phyloP scores from a whole-genome alignment of 129 eudicot species.

The Artemisia annua region DNA sequence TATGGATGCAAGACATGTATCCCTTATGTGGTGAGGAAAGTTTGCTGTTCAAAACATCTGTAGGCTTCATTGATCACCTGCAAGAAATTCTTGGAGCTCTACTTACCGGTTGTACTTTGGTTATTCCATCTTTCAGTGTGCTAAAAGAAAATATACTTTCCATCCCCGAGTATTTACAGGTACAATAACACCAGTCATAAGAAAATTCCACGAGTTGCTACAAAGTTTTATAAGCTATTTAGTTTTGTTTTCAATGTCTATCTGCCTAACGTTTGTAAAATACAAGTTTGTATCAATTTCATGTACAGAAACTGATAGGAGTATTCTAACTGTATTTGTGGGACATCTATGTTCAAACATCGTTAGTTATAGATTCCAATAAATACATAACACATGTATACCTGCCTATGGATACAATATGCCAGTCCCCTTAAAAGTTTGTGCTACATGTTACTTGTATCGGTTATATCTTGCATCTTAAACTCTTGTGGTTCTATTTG shows the following conservation, averaged over 20 bases:
- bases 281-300: conserved; percentile 6
- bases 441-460: not conserved
- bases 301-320: not conserved
- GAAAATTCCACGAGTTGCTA: not conserved
- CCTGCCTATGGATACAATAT: not conserved
- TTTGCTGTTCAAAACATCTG: conserved; percentile 78
- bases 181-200: conserved; percentile 27
- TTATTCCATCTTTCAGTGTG: conserved; percentile 72
- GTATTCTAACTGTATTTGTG: not conserved
- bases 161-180: conserved; percentile 68
- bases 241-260: conserved; percentile 6
- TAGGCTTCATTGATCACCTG: conserved; percentile 90
- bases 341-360: not conserved
- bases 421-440: conserved; percentile 17
- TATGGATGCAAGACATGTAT: conserved; percentile 89
- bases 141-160: conserved; percentile 61
- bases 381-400: not conserved
- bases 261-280: not conserved
- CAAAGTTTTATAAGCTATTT: conserved; percentile 11
- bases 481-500: not conserved
- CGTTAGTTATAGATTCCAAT: not conserved
- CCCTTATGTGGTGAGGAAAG: conserved; percentile 66
- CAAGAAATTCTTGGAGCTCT: conserved; percentile 84
- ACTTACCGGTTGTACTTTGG: conserved; percentile 72
- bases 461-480: not conserved